These are phyloP conservation scores for Austroboletus festivus DNA, from an alignment of 768 basidiomycete species.

Conservation along the genomic window DNA sequence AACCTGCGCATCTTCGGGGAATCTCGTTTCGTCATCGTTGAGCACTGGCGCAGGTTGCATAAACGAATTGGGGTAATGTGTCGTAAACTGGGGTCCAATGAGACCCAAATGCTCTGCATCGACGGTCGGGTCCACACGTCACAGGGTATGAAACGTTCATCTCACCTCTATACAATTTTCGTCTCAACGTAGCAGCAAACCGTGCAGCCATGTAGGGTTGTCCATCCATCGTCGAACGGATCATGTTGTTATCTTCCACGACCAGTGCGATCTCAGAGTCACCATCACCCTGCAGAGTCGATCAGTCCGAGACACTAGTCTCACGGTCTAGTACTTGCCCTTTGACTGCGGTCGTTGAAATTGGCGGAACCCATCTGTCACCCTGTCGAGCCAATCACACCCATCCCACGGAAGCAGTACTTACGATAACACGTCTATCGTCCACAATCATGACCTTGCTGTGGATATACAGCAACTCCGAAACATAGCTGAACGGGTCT, in stretches of 20 bases:
- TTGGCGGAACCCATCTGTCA: constrained; percentile 89
- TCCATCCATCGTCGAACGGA: constrained; percentile 78
- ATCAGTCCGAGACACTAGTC: constrained; percentile 5
- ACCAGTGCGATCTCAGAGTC: constrained; percentile 94
- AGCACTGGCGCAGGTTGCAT: constrained; percentile 79
- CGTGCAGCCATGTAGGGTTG: constrained; percentile 65
- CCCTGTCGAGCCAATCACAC: constrained; percentile 4
- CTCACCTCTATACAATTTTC: constrained; percentile 78
- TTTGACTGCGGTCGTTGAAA: constrained; percentile 84
- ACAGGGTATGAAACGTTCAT: constrained; percentile 1
- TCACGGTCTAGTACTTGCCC: constrained; percentile 35
- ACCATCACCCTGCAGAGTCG: constrained; percentile 67
- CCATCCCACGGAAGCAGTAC: constrained; percentile 25
- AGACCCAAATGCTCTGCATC: constrained; percentile 81
- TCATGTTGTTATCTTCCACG: constrained; percentile 81
- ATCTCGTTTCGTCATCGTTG: constrained; percentile 62
- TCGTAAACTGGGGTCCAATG: constrained; percentile 65
- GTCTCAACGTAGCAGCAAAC: constrained; percentile 81
- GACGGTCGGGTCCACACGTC: constrained; percentile 2
- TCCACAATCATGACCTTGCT: constrained; percentile 94
- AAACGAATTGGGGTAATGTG: constrained; percentile 41
- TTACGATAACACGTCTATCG: constrained; percentile 81
- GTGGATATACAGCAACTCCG: constrained; percentile 82
- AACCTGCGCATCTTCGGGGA: constrained; percentile 60
- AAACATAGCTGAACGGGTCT: constrained; percentile 55